Base-by-base conservation (phyloP, 192 early-diverging fungal genomes). In the Jimgerdemannia flammicorona region DNA sequence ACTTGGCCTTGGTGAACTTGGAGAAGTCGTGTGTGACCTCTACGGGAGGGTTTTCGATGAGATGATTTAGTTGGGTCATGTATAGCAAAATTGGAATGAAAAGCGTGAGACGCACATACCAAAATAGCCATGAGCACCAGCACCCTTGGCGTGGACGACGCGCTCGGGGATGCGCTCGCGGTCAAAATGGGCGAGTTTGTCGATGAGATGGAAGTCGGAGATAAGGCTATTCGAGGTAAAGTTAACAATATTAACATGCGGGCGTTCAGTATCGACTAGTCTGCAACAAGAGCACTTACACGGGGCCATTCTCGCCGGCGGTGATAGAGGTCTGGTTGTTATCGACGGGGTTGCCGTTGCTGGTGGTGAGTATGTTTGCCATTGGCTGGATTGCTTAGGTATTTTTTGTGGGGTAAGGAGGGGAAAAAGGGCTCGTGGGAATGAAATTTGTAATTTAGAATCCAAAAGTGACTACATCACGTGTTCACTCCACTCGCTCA, bases 111-210 rank as follows among this genome's bases (percentile, higher is more conserved):
- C 67, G 49, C 49, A 2, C 67, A 9, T 41, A 68, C 67, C 67
- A 83, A 94, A 94, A 82, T 90, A 84, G 29, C 93, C 93, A 79
- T 92, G 90, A n/a, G 92, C 93, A 59, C 90, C 93, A 40, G 86
- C 87, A 67, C 93, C 93, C 80, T 91, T 89, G 79, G 93, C 93
- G 71, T 94, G 92, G 69, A 94, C 93, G 40, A 94, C 93, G 75
- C 93, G 86, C 83, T 93, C 92, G 19, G 92, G 92, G 63, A 91
- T 88, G 75, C 92, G 87, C 84, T 93, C 91, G 66, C 89, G 89
- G 80, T 91, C 91, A 86, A 94, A 94, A 83, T 90, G 91, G 70
- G 88, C 83, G 65, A 94, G 85, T 78, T 92, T 93, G 81, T 95
- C 93, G 76, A 94, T 87, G 65, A 92, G 83, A 66, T 90, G 87